Percentiles rank a stretch among this genome's conserved stretches.
phyloP scores from a whole-genome alignment of 495 filamentous ascomycete species.

The Lasiosphaeriaceae sp. region DNA sequence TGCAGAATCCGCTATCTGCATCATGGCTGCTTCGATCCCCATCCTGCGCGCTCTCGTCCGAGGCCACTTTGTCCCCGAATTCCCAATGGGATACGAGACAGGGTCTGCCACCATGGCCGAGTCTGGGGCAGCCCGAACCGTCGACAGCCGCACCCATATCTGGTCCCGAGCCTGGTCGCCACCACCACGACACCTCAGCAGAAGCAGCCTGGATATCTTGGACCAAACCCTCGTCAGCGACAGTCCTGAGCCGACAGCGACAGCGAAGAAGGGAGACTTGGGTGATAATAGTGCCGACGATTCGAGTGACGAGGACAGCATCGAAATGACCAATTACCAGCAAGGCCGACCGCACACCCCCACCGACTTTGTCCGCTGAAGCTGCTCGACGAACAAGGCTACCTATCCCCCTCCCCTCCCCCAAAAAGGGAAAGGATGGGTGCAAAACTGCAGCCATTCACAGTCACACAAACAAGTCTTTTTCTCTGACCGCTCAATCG shows the following conservation, averaged over 20 bases:
- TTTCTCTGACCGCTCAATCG: too few species aligned
- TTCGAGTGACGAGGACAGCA: constrained; percentile 15
- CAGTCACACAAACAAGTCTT: too few species aligned
- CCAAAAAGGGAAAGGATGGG: too few species aligned
- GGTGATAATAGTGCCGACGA: not conserved
- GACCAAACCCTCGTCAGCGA: constrained; percentile 10
- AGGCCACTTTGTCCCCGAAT: constrained; percentile 1
- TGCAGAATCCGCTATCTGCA: constrained; percentile 32
- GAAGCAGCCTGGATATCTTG: not conserved
- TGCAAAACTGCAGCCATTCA: too few species aligned
- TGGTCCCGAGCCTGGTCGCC: not conserved
- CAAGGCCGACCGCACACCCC: constrained; percentile 11
- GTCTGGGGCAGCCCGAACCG: not conserved
- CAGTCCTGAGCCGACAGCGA: constrained; percentile 5
- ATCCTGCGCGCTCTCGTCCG: constrained; percentile 30
- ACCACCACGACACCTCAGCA: not conserved
- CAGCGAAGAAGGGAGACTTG: not conserved
- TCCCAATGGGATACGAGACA: constrained; percentile 15
- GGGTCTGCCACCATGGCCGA: constrained; percentile 14
- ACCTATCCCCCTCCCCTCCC: too few species aligned
- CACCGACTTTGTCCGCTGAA: constrained; percentile 14
- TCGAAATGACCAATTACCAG: constrained; percentile 22
- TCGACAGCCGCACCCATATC: not conserved
- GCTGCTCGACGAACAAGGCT: not conserved
- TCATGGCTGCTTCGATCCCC: constrained; percentile 35